Conservation (phyloP, 352 stramenopile genomes). For the Hyaloperonospora brassicae region DNA sequence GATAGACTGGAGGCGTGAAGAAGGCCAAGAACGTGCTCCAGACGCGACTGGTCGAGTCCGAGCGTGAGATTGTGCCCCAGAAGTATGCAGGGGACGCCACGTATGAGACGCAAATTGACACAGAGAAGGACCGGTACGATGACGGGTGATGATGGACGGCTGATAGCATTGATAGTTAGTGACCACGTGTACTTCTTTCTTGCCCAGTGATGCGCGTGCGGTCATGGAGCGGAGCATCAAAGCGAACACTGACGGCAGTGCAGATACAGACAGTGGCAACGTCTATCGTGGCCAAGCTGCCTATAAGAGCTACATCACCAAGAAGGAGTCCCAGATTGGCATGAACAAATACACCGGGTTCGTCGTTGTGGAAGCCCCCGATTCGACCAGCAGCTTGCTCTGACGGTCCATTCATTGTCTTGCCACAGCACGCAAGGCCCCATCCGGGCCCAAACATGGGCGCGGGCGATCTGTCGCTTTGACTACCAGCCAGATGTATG, state of each 20-base stretch:
- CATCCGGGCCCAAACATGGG: constrained; percentile 91
- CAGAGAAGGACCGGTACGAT: constrained; percentile 53
- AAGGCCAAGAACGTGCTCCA: constrained; percentile 56
- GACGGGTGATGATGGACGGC: background rate
- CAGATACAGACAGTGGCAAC: constrained; percentile 58
- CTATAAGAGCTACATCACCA: constrained; percentile 86
- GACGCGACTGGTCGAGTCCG: constrained; percentile 49
- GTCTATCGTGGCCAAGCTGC: constrained; percentile 75
- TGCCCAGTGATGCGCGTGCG: constrained; percentile 60
- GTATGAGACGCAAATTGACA: constrained; percentile 81
- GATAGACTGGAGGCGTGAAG: constrained; percentile 50
- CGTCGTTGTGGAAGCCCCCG: constrained; percentile 5
- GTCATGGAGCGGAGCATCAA: constrained; percentile 75
- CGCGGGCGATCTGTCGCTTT: constrained; percentile 92
- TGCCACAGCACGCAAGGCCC: constrained; percentile 84
- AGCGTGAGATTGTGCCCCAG: constrained; percentile 68
- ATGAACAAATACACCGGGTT: constrained; percentile 88
- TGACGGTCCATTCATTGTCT: background rate
- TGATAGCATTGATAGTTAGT: background rate
- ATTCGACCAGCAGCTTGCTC: background rate
- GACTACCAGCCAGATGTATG: constrained; percentile 98
- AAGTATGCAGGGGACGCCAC: constrained; percentile 75
- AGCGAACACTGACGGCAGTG: constrained; percentile 58
- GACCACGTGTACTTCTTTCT: constrained; percentile 1
- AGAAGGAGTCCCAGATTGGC: constrained; percentile 81